These are phyloP conservation scores for Ascoidea rubescens DNA, from an alignment of 805 yeast genomes.

Conservation along the genomic window DNA sequence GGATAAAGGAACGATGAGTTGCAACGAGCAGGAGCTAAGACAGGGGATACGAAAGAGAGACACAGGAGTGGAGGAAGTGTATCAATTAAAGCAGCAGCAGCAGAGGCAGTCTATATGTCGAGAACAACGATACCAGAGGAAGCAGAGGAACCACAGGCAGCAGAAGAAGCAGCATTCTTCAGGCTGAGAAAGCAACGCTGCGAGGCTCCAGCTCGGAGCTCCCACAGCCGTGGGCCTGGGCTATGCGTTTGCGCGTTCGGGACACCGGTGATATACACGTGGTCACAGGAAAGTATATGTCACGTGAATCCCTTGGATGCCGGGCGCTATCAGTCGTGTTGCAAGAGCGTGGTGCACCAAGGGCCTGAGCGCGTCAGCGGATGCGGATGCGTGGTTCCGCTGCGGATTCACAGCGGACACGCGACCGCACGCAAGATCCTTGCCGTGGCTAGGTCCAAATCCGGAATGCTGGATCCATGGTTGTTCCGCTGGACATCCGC, in stretches of 20 bases:
- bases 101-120: too few relatives aligned
- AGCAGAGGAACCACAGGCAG: too few relatives aligned
- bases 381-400: neutral
- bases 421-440: neutral
- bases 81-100: too few relatives aligned
- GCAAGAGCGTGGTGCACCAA: neutral
- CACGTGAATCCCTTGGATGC: neutral
- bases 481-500: neutral
- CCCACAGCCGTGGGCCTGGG: too few relatives aligned
- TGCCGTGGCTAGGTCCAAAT: neutral
- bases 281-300: too few relatives aligned
- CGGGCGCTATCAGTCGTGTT: neutral
- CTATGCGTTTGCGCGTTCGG: too few relatives aligned
- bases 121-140: too few relatives aligned
- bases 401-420: neutral
- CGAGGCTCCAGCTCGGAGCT: too few relatives aligned
- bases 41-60: neutral
- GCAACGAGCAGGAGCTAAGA: neutral
- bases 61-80: too few relatives aligned
- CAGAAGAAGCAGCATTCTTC: too few relatives aligned
- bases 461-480: neutral
- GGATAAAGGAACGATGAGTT: neutral
- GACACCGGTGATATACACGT: too few relatives aligned
- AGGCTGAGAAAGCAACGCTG: too few relatives aligned
- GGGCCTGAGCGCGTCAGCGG: neutral